Percentiles rank a stretch among this genome's conserved stretches.
These are phyloP conservation scores for Caryopteris hybrid DNA, from an alignment of 305 asterid species.

Conservation along the genomic window DNA sequence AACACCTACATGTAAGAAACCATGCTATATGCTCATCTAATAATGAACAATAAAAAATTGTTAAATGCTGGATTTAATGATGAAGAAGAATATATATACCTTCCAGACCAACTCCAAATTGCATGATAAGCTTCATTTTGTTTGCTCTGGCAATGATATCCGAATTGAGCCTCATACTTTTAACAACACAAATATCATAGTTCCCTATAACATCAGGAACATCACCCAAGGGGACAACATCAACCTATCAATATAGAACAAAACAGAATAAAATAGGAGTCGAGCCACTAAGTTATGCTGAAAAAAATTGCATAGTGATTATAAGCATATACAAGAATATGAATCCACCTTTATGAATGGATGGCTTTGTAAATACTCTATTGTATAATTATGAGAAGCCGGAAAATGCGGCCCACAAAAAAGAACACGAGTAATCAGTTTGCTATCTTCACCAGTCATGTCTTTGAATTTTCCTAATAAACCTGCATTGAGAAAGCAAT, in stretches of 20 bases:
- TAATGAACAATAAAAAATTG: background rate
- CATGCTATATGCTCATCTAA: background rate
- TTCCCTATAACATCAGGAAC: conserved; percentile 59
- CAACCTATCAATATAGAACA: conserved; percentile 51
- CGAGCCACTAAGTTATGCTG: background rate
- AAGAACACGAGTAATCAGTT: conserved; percentile 51
- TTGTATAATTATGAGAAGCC: conserved; percentile 75
- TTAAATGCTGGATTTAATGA: background rate
- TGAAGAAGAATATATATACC: conserved; percentile 32
- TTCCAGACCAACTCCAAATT: conserved; percentile 95
- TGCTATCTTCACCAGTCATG: conserved; percentile 31
- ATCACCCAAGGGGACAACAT: conserved; percentile 55
- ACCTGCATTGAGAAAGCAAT: conserved; percentile 31
- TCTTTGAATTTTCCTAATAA: conserved; percentile 24
- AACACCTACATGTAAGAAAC: conserved; percentile 44
- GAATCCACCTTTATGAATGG: conserved; percentile 57
- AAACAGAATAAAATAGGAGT: background rate
- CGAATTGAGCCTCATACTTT: conserved; percentile 53
- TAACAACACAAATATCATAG: conserved; percentile 75
- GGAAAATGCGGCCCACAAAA: conserved; percentile 82
- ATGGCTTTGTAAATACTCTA: conserved; percentile 61
- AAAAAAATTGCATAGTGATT: background rate
- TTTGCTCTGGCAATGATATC: conserved; percentile 72
- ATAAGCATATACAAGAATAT: conserved; percentile 5
- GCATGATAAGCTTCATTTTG: conserved; percentile 89